Conservation (phyloP, 257 asterid species). For the Galeopsis tetrahit region DNA sequence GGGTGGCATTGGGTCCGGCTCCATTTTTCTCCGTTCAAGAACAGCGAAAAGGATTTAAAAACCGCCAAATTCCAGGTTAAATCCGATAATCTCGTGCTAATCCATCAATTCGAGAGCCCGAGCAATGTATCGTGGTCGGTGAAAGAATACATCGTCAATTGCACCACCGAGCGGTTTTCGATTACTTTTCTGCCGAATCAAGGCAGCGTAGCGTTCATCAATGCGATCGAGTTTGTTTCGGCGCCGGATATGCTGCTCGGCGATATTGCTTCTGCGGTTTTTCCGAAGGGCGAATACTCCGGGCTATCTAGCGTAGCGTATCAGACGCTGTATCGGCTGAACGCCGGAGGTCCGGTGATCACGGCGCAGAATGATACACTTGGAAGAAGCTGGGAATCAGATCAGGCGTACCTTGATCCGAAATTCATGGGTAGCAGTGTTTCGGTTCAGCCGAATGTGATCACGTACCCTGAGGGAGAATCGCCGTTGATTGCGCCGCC, state of each 20-base stretch:
- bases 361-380: slow-evolving; percentile 56
- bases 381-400: slow-evolving; percentile 61
- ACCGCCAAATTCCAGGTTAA: slow-evolving; percentile 45
- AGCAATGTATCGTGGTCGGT: slow-evolving; percentile 30
- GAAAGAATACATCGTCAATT: slow-evolving; percentile 52
- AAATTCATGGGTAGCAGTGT: slow-evolving; percentile 43
- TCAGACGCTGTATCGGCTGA: slow-evolving; percentile 53
- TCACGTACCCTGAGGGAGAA: slow-evolving; percentile 68
- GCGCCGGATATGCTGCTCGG: slow-evolving; percentile 47
- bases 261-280: slow-evolving; percentile 44
- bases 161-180: slow-evolving; percentile 43
- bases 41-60: slow-evolving; percentile 45
- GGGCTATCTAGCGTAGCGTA: slow-evolving; percentile 42
- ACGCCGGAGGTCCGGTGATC: slow-evolving; percentile 56
- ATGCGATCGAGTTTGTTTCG: slow-evolving; percentile 58
- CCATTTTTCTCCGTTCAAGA: slow-evolving; percentile 58
- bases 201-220: slow-evolving; percentile 55
- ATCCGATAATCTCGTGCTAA: slow-evolving; percentile 42
- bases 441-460: slow-evolving; percentile 53
- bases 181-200: slow-evolving; percentile 43
- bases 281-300: slow-evolving; percentile 43
- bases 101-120: slow-evolving; percentile 35
- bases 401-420: slow-evolving; percentile 58
- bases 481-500: slow-evolving; percentile 92
- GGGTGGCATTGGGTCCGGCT: slow-evolving; percentile 92